Evolutionary conservation across 441 rosid species (phyloP).

Genomic region (Gossypium lobatum): DNA sequence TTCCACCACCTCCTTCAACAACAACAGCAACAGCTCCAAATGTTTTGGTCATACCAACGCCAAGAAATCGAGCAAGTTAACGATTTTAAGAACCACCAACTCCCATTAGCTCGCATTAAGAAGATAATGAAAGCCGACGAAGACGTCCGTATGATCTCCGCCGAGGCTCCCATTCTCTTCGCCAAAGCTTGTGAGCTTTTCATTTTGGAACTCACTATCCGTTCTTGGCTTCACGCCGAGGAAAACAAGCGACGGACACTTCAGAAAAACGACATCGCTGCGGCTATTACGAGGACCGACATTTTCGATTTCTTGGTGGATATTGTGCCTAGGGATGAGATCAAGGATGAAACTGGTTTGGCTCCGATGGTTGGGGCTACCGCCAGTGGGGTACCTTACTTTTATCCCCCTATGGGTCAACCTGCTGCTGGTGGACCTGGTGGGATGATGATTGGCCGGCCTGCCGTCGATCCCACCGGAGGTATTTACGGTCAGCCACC

Average conservation of each 20-base stretch:
- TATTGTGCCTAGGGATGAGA: constrained; percentile 87
- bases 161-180: constrained; percentile 91
- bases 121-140: constrained; percentile 98
- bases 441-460: constrained; percentile 93
- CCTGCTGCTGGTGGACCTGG: constrained; percentile 53
- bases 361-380: constrained; percentile 58
- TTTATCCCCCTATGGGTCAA: constrained; percentile 83
- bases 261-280: constrained; percentile 94
- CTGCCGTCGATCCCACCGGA: constrained; percentile 65
- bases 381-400: constrained; percentile 84
- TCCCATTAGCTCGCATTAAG: constrained; percentile 91
- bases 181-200: constrained; percentile 97
- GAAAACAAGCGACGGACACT: constrained; percentile 92
- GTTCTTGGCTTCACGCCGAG: constrained; percentile 98
- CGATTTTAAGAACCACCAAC: constrained; percentile 94
- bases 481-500: constrained; percentile 84
- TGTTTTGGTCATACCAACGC: constrained; percentile 89
- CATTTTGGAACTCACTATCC: constrained; percentile 89
- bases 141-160: constrained; percentile 98
- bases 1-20: constrained; percentile 84
- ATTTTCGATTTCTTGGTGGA: constrained; percentile 93
- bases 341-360: constrained; percentile 63
- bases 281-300: constrained; percentile 87
- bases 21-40: constrained; percentile 87
- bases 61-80: constrained; percentile 89